Percentiles rank a stretch among this genome's conserved stretches.
Evolutionary conservation across 805 yeast species (phyloP).

Genomic region (Cyberlindnera samutprakarnensis): DNA sequence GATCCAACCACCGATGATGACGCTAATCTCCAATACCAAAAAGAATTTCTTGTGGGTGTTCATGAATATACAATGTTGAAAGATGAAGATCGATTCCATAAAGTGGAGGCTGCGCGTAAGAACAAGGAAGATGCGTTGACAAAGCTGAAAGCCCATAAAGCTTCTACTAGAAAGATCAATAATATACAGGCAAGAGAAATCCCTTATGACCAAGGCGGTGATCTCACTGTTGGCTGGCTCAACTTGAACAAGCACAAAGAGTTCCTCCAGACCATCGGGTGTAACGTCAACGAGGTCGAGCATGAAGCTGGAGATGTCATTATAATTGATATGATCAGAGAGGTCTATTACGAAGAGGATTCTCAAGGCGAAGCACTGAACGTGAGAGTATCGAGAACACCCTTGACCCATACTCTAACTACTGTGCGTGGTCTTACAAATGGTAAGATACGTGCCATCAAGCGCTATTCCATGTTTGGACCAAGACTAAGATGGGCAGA

Average conservation of each 20-base stretch:
- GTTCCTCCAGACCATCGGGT: slow-evolving; percentile 10
- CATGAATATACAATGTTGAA: slow-evolving; percentile 41
- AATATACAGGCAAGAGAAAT: slow-evolving; percentile 42
- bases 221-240: slow-evolving; percentile 39
- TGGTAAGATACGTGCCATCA: slow-evolving; percentile 20
- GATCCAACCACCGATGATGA: slow-evolving; percentile 5
- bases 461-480: slow-evolving; percentile 39
- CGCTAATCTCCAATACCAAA: slow-evolving; percentile 21
- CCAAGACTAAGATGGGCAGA: slow-evolving; percentile 34
- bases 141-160: slow-evolving; percentile 34
- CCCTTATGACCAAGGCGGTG: slow-evolving; percentile 35
- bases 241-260: slow-evolving; percentile 30
- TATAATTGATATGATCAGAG: slow-evolving; percentile 36
- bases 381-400: slow-evolving; percentile 5
- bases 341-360: slow-evolving; percentile 27
- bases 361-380: slow-evolving; percentile 26
- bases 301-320: slow-evolving; percentile 49
- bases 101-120: slow-evolving; percentile 31
- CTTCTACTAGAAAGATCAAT: slow-evolving; percentile 31
- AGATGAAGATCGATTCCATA: slow-evolving; percentile 23
- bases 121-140: slow-evolving; percentile 38
- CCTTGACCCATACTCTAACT: slow-evolving; percentile 7
- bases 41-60: slow-evolving; percentile 12
- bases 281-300: slow-evolving; percentile 16
- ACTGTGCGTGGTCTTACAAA: slow-evolving; percentile 5